Evolutionary conservation across 2,329 filamentous ascomycete genomes (phyloP), one percentile per base, ranked within the genome.

Genomic region (Colletotrichum zoysiae): DNA sequence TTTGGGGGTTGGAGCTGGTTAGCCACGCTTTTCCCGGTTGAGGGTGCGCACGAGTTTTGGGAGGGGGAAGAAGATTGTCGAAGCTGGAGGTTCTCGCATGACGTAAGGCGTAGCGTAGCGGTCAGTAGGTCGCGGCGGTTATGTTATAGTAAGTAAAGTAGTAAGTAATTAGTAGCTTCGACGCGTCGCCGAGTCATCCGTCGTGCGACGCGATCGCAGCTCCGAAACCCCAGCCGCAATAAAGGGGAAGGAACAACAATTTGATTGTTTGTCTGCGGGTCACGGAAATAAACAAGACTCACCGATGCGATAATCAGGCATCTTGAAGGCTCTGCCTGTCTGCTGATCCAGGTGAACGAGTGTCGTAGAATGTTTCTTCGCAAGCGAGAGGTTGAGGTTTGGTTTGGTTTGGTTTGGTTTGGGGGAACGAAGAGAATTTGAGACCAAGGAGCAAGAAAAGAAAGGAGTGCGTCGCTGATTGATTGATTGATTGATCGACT

Each of bases 251-350:
- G 38, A 6, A 12, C 42, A 44, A 44, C 42, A 7, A 44, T 18
- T 6, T 42, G 40, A 18, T 7, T 42, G 14, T 18, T 6, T 42
- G 40, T 42, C 18, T 42, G 14, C 14, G 14, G 40, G 40, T 30
- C 30, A 18, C 5, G 1, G 20, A 8, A 44, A 33, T 26, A 9
- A 16, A 44, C 20, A 60, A 35, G 61, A 79, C 84, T 76, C 79
- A 86, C 85, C 85, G 71, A 87, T 79, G 70, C 85, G 83, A 75
- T 86, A 86, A 67, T 82, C 77, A 73, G 82, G 80, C 85, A 87
- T 86, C 16, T 76, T 79, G 74, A 67, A 60, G 14, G 14, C 35
- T 48, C 8, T 9, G 8, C 12, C 30, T 30, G 8, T 14, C 30
- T 30, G 30, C 30, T 9, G 53, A 44, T 48, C 16, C 8, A 33